phyloP scores from a whole-genome alignment of 2,329 filamentous ascomycete species.

The Penicillium sp. region DNA sequence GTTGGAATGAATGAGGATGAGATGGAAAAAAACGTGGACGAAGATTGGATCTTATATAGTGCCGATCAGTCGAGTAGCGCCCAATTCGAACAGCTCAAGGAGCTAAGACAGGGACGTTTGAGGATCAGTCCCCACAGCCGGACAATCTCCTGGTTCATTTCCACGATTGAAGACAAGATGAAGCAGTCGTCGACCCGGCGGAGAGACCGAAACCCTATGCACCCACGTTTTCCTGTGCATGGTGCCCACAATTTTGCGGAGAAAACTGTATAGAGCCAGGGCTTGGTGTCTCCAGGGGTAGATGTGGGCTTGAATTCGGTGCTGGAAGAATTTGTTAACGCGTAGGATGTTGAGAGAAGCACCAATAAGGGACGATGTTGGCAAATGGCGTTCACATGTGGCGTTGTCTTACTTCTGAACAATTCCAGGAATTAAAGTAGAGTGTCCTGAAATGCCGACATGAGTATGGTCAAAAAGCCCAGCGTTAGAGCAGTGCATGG shows the following conservation, averaged over 20 bases:
- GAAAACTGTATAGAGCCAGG: not conserved
- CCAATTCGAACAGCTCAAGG: not conserved
- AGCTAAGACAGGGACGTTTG: not conserved
- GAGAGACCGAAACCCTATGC: not conserved
- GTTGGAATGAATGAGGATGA: conserved; percentile 3
- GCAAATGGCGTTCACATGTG: not conserved
- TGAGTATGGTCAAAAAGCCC: not conserved
- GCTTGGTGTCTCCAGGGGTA: not conserved
- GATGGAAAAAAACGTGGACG: not conserved
- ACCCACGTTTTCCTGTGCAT: not conserved
- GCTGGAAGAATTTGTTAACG: conserved; percentile 1
- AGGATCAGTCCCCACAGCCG: not conserved
- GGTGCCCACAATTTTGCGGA: conserved; percentile 10
- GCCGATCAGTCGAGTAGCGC: not conserved
- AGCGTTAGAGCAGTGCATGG: conserved; percentile 14
- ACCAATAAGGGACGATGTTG: not conserved
- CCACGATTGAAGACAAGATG: not conserved
- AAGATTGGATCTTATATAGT: not conserved
- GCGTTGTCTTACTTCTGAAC: not conserved
- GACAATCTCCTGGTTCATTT: conserved; percentile 6
- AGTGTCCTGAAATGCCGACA: not conserved
- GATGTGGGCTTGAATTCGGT: not conserved
- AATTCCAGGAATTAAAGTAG: conserved; percentile 9
- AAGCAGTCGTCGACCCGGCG: conserved; percentile 1
- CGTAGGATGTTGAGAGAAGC: not conserved